phyloP scores from a whole-genome alignment of 768 basidiomycete species.

The Boletus coccyginus region DNA sequence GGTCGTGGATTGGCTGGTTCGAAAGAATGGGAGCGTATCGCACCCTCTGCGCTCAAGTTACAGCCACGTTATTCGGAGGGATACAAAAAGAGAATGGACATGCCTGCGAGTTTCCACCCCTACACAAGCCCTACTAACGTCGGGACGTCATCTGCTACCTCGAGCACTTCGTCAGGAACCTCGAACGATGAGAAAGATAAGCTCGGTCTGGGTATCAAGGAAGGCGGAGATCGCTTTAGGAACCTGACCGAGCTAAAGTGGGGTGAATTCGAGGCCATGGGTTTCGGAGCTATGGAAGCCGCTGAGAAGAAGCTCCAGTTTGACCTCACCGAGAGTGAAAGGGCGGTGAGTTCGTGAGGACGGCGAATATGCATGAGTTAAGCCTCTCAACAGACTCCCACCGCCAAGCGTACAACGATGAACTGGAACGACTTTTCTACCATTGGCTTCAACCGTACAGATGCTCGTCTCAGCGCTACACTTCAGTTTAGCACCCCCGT shows the following conservation, averaged over 20 bases:
- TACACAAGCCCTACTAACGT: conserved; percentile 27
- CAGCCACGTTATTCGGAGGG: conserved; percentile 69
- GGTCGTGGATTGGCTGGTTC: conserved; percentile 47
- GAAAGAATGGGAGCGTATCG: conserved; percentile 77
- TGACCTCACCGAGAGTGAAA: conserved; percentile 86
- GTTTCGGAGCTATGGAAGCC: conserved; percentile 58
- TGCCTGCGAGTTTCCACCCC: conserved; percentile 60
- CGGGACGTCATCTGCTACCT: conserved; percentile 40
- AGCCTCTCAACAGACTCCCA: conserved; percentile 45
- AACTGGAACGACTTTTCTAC: conserved; percentile 89
- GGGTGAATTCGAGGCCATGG: conserved; percentile 87
- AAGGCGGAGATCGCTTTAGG: conserved; percentile 69
- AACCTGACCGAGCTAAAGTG: conserved; percentile 85
- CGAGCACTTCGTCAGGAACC: conserved; percentile 38
- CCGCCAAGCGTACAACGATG: conserved; percentile 78
- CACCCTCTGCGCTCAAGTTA: conserved; percentile 57
- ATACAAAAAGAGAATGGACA: conserved; percentile 74
- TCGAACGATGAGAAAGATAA: conserved; percentile 34
- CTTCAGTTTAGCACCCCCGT: conserved; percentile 72
- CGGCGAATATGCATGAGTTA: conserved; percentile 6
- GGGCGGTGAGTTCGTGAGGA: conserved; percentile 42
- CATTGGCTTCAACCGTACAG: conserved; percentile 77
- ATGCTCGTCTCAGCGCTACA: conserved; percentile 73
- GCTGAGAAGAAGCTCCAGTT: conserved; percentile 81
- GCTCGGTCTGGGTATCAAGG: conserved; percentile 33